phyloP scores from a whole-genome alignment of 2,329 filamentous ascomycete genomes.

The Talaromyces sp. region DNA sequence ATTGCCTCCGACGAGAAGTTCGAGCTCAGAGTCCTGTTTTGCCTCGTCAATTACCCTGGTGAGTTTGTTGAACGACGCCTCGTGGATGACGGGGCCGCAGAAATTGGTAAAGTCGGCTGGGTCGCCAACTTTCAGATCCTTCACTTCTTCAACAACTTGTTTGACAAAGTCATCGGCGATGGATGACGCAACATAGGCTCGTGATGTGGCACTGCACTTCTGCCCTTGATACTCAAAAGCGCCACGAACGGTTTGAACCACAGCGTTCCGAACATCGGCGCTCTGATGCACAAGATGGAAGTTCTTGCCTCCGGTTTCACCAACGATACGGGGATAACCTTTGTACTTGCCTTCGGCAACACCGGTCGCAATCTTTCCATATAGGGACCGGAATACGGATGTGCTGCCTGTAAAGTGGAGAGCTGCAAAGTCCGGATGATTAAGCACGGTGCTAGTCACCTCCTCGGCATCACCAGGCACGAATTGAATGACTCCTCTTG shows the following conservation, averaged over 20 bases:
- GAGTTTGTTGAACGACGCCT: constrained; percentile 74
- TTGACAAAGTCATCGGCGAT: constrained; percentile 67
- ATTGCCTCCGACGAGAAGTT: constrained; percentile 68
- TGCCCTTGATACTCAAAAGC: constrained; percentile 90
- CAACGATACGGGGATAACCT: constrained; percentile 82
- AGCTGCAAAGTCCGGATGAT: constrained; percentile 76
- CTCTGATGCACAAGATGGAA: constrained; percentile 77
- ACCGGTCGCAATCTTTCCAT: constrained; percentile 76
- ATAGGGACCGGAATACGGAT: constrained; percentile 80
- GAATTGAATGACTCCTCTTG: constrained; percentile 85
- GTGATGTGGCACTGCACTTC: constrained; percentile 82
- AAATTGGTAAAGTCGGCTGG: constrained; percentile 71
- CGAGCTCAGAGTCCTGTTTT: constrained; percentile 67
- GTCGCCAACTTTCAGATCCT: constrained; percentile 64
- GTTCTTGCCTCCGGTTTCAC: constrained; percentile 91
- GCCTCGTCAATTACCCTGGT: constrained; percentile 70
- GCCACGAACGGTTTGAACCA: constrained; percentile 74
- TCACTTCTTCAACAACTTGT: constrained; percentile 61
- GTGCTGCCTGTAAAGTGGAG: constrained; percentile 95
- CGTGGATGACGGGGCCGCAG: constrained; percentile 82
- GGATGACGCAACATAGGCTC: constrained; percentile 71
- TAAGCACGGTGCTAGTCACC: constrained; percentile 70
- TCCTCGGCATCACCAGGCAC: constrained; percentile 80
- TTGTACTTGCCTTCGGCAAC: constrained; percentile 76
- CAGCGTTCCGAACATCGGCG: constrained; percentile 73